These are phyloP conservation scores for Tympanopsis confertula DNA, from an alignment of 2,329 filamentous ascomycete species.

Conservation along the genomic window DNA sequence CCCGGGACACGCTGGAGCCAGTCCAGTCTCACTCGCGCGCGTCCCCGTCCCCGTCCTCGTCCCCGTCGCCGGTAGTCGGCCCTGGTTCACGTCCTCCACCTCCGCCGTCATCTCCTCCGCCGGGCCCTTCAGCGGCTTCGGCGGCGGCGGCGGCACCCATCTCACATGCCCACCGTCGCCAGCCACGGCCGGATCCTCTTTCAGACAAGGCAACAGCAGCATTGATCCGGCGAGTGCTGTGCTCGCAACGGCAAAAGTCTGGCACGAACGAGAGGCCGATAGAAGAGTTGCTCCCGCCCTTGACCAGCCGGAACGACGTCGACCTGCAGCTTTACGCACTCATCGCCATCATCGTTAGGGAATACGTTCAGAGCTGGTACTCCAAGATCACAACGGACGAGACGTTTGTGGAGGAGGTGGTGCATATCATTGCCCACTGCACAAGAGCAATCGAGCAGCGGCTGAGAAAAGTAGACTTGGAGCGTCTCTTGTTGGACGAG, in stretches of 20 bases:
- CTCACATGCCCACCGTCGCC: slow-evolving; percentile 15
- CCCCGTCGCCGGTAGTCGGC: no score
- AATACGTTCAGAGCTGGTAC: slow-evolving; percentile 92
- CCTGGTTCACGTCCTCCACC: not conserved
- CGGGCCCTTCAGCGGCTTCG: slow-evolving; percentile 14
- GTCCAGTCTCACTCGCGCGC: not conserved
- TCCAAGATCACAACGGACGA: slow-evolving; percentile 82
- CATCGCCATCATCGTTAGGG: slow-evolving; percentile 76
- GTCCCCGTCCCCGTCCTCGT: not conserved
- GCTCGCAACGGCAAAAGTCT: slow-evolving; percentile 59
- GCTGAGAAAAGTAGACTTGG: slow-evolving; percentile 69
- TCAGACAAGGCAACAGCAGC: slow-evolving; percentile 70
- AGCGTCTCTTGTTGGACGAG: slow-evolving; percentile 76
- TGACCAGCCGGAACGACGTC: slow-evolving; percentile 89
- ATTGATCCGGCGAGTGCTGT: slow-evolving; percentile 75
- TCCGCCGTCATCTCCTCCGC: slow-evolving; percentile 6
- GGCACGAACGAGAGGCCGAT: slow-evolving; percentile 45
- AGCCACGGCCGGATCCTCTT: slow-evolving; percentile 34
- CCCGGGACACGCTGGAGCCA: not conserved
- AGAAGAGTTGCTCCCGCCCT: slow-evolving; percentile 72
- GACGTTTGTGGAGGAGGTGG: slow-evolving; percentile 73
- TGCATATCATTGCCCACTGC: slow-evolving; percentile 86
- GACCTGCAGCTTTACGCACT: slow-evolving; percentile 89
- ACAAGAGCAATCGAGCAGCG: slow-evolving; percentile 80
- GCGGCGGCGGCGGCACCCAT: no score